Base-by-base conservation (phyloP, 1,139 yeast species). In the Yamadazyma atlantica region DNA sequence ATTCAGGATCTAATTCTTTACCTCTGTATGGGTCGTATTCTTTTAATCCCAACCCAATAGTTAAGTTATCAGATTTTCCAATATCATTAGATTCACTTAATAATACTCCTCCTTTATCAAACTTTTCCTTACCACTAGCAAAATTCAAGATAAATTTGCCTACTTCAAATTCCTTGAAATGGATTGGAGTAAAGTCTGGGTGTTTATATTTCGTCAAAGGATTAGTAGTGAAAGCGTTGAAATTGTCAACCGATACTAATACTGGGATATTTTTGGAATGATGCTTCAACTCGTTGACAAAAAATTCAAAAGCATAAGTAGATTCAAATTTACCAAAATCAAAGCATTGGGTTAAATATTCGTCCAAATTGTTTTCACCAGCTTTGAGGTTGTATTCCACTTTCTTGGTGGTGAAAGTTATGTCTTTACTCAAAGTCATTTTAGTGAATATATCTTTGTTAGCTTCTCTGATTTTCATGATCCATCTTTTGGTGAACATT, bases 241-340 rank as follows among this genome's bases (percentile, higher is more conserved):
- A 73, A 55, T 86, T 82, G 56, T 90, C 97, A 34, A 88, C 68
- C 5, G 95, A 72, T 35, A 88, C 66, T 37, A 81, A 64, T 4
- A 88, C 83, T 1, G 95, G 92, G 4, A 28, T 28, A n/a, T 16
- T 43, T 13, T 59, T 47, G 36, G 80, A 75, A 31, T 60, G 60
- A 22, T 73, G 58, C 35, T 81, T 43, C 39, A 71, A 62, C 58
- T 84, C 87, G 3, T 69, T 62, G 11, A 85, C 55, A 22, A 87
- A 64, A 37, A 75, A 75, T 41, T 70, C 69, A 51, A 85, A 77
- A 13, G 72, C 69, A 26, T 38, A 35, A 9, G 65, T 58, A 8
- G 73, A 60, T 4, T 60, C 64, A 27, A 50, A 45, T 45, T 56
- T 62, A 31, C 72, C 72, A 42, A 69, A 69, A 43, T 70, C 76